Percentiles rank a stretch among this genome's conserved stretches.
These are phyloP conservation scores for Boletus sensibilis DNA, from an alignment of 768 basidiomycete species.

Conservation along the genomic window DNA sequence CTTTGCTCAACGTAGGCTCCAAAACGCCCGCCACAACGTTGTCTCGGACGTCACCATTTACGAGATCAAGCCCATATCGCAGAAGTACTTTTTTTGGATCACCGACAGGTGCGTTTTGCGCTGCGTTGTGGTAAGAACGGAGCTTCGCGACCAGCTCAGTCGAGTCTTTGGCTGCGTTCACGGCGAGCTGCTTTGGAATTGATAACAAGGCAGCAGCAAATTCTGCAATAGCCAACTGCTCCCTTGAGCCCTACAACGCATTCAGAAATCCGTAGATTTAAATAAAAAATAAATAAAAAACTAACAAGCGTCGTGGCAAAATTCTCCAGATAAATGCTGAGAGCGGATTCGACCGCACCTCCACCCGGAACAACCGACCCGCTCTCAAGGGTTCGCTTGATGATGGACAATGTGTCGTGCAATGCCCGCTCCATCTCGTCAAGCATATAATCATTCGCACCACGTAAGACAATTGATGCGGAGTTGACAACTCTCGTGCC, in stretches of 20 bases:
- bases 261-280: neutral
- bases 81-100: slow-evolving; percentile 90
- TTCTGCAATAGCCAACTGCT: slow-evolving; percentile 99
- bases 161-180: slow-evolving; percentile 98
- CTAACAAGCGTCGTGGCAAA: slow-evolving; percentile 95
- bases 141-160: slow-evolving; percentile 97
- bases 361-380: slow-evolving; percentile 96
- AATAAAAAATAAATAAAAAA: slow-evolving; percentile 11
- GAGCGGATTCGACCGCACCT: slow-evolving; percentile 93
- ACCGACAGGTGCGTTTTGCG: slow-evolving; percentile 85
- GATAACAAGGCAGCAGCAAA: slow-evolving; percentile 90
- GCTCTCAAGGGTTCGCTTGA: slow-evolving; percentile 96
- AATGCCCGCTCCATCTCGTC: slow-evolving; percentile 99
- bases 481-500: slow-evolving; percentile 97
- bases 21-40: slow-evolving; percentile 91
- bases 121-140: slow-evolving; percentile 94
- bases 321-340: slow-evolving; percentile 97
- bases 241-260: slow-evolving; percentile 80
- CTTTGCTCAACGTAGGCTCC: slow-evolving; percentile 96
- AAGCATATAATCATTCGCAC: slow-evolving; percentile 98
- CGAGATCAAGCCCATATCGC: slow-evolving; percentile 91
- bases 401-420: slow-evolving; percentile 91
- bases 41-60: slow-evolving; percentile 94
- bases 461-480: slow-evolving; percentile 88
- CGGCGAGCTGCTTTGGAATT: slow-evolving; percentile 95